phyloP scores from a whole-genome alignment of 768 basidiomycete species.

The Boletus reticulatus region DNA sequence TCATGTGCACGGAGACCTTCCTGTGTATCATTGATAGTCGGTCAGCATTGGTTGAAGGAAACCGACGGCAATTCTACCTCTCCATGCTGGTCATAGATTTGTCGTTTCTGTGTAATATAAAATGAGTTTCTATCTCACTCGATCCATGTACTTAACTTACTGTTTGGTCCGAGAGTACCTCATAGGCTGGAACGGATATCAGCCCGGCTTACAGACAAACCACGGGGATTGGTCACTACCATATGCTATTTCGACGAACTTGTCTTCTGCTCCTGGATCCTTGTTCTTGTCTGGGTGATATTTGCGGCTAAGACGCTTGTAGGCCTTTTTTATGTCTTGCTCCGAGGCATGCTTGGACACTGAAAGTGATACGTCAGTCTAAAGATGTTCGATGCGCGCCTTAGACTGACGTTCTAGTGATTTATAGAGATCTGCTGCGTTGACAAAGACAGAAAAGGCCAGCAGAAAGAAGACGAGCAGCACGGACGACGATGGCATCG shows the following conservation, averaged over 20 bases:
- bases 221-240: conserved; percentile 47
- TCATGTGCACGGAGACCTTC: conserved; percentile 93
- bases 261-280: conserved; percentile 74
- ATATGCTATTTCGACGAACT: conserved; percentile 88
- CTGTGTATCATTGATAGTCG: conserved; percentile 34
- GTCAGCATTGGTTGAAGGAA: conserved; percentile 4
- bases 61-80: conserved; percentile 47
- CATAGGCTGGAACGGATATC: conserved; percentile 62
- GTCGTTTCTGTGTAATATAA: conserved; percentile 62
- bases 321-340: conserved; percentile 87
- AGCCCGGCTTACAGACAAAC: not conserved
- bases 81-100: conserved; percentile 92
- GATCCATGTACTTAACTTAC: conserved; percentile 40
- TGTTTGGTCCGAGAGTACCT: conserved; percentile 84
- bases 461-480: conserved; percentile 30
- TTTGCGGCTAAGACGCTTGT: conserved; percentile 84
- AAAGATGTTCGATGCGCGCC: conserved; percentile 28
- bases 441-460: conserved; percentile 28
- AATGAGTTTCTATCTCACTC: not conserved
- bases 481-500: conserved; percentile 28
- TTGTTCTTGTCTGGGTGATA: conserved; percentile 97
- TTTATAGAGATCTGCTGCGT: conserved; percentile 79
- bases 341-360: conserved; percentile 80
- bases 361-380: conserved; percentile 27
- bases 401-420: conserved; percentile 69